Evolutionary conservation across 768 basidiomycete genomes (phyloP).

Genomic region (Tricholoma sp.): DNA sequence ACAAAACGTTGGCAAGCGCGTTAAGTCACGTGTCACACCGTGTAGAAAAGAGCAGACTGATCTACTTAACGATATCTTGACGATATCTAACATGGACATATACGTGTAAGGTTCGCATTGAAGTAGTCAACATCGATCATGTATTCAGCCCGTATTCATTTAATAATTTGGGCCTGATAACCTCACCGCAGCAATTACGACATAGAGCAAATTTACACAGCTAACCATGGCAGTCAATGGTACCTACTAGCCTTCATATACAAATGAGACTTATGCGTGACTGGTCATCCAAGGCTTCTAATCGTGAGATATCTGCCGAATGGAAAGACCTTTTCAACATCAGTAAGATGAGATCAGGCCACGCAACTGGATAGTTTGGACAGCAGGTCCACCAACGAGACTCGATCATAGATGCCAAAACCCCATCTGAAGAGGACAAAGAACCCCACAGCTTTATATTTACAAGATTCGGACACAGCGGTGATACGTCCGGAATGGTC

Average conservation of each 20-base stretch:
- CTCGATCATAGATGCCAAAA: slow-evolving; percentile 24
- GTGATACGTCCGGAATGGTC: background rate
- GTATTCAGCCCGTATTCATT: no score
- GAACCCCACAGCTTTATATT: slow-evolving; percentile 21
- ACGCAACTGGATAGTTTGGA: slow-evolving; percentile 5
- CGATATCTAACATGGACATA: no score
- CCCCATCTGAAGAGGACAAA: slow-evolving; percentile 18
- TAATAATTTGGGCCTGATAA: no score
- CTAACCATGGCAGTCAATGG: no score
- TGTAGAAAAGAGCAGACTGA: no score
- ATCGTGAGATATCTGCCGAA: slow-evolving; percentile 9
- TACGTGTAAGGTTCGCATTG: no score
- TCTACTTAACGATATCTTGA: no score
- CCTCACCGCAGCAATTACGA: no score
- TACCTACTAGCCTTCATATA: background rate
- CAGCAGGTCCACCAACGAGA: slow-evolving; percentile 16
- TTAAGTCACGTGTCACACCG: no score
- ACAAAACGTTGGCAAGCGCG: background rate
- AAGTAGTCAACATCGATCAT: no score
- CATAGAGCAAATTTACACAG: no score
- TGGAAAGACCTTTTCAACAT: slow-evolving; percentile 13
- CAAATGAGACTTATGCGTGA: slow-evolving; percentile 7
- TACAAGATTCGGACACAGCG: slow-evolving; percentile 17
- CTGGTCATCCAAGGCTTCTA: slow-evolving; percentile 9
- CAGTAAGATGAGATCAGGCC: slow-evolving; percentile 13